Evolutionary conservation across 1,139 yeast genomes (phyloP).

Genomic region (Casaregolazyma lundiana): DNA sequence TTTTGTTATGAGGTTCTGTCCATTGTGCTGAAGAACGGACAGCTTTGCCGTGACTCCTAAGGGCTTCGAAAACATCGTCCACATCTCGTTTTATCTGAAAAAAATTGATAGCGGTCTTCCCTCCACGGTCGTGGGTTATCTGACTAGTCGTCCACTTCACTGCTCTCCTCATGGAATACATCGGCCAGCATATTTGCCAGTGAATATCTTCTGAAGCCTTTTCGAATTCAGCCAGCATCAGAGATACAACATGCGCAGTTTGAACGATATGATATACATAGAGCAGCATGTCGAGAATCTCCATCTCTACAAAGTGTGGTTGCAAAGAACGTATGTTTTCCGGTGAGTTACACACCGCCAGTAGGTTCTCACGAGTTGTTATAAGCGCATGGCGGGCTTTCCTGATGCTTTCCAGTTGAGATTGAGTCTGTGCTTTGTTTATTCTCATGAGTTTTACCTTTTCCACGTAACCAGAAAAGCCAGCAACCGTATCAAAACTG

Average conservation of each 20-base stretch:
- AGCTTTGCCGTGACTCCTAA: not conserved
- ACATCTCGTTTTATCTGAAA: slow-evolving; percentile 43
- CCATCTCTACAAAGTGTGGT: slow-evolving; percentile 15
- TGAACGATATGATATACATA: slow-evolving; percentile 22
- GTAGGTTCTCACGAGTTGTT: not conserved
- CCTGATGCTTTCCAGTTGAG: not conserved
- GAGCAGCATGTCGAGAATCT: slow-evolving; percentile 19
- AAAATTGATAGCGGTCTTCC: slow-evolving; percentile 41
- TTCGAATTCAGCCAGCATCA: slow-evolving; percentile 17
- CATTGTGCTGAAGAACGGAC: not conserved
- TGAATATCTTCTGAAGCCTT: slow-evolving; percentile 17
- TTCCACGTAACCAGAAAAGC: slow-evolving; percentile 15
- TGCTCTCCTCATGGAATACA: slow-evolving; percentile 40
- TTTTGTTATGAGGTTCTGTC: slow-evolving; percentile 1
- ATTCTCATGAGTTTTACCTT: not conserved
- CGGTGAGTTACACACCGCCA: not conserved
- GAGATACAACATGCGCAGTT: slow-evolving; percentile 17
- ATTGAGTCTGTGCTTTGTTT: not conserved
- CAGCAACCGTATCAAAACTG: slow-evolving; percentile 16
- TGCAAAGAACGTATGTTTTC: slow-evolving; percentile 12
- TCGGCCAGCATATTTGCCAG: slow-evolving; percentile 36
- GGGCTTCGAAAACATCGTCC: slow-evolving; percentile 42
- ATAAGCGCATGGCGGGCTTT: not conserved
- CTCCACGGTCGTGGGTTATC: slow-evolving; percentile 46
- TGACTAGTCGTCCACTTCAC: slow-evolving; percentile 39